Percentiles rank a stretch among this genome's conserved stretches.
Conservation (phyloP, 495 filamentous ascomycete genomes). For the Aspergillus funiculosus region DNA sequence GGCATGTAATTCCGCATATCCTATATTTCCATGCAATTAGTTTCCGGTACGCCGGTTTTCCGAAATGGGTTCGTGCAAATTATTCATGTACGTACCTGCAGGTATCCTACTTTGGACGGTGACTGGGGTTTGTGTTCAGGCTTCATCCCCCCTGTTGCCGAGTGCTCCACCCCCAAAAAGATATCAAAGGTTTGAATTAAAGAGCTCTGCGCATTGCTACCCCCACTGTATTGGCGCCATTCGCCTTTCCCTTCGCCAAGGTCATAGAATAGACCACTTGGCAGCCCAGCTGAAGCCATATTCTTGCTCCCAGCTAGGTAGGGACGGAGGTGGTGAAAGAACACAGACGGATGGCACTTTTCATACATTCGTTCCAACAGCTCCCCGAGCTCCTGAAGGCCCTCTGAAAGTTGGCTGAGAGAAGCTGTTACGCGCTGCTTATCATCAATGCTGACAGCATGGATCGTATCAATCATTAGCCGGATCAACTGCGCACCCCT, state of each 20-base stretch:
- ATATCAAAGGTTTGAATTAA: constrained; percentile 92
- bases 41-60: background rate
- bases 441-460: constrained; percentile 61
- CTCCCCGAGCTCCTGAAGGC: constrained; percentile 68
- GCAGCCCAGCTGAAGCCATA: constrained; percentile 87
- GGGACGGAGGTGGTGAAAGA: constrained; percentile 86
- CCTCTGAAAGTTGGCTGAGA: constrained; percentile 68
- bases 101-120: constrained; percentile 21
- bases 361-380: constrained; percentile 83
- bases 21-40: constrained; percentile 22
- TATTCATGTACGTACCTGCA: constrained; percentile 28
- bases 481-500: constrained; percentile 76
- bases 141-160: constrained; percentile 70
- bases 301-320: constrained; percentile 93
- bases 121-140: constrained; percentile 15
- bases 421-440: constrained; percentile 58
- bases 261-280: constrained; percentile 83
- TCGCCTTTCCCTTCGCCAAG: constrained; percentile 59
- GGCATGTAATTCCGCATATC: constrained; percentile 99
- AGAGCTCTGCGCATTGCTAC: constrained; percentile 91
- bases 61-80: background rate
- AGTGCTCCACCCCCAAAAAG: constrained; percentile 79
- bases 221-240: constrained; percentile 77
- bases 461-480: constrained; percentile 78
- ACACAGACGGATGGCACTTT: constrained; percentile 75